Evolutionary conservation across 1,139 yeast species (phyloP), one percentile per base, ranked within the genome.

Genomic region (Tardiomyces depauwii): DNA sequence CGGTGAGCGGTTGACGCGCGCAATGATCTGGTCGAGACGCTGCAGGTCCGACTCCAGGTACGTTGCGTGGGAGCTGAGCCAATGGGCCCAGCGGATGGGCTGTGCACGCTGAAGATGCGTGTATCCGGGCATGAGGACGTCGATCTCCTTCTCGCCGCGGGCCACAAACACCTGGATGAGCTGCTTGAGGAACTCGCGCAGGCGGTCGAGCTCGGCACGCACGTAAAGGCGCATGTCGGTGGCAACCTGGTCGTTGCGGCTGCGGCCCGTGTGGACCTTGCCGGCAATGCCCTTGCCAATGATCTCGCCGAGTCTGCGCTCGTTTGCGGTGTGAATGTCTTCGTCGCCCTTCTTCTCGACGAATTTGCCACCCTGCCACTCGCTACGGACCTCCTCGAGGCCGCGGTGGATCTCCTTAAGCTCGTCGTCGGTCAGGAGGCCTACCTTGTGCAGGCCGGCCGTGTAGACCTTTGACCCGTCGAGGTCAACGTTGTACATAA

Each of bases 21-120:
- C 80, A 55, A 83, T 76, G 45, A 91, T 75, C 67, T 91, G 93
- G 54, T 76, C 70, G 57, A 93, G 74, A 63, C 98, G 78, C 62
- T 85, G 78, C 67, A 82, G 80, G 62, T 91, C 99, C 61, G 87
- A 89, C 13, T 89, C 77, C 64, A 93, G 82, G 64, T 88, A 91
- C 2, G 97, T 91, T 40, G 96, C 97, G 61, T 91, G 91, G 59
- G 88, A 82, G 54, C 93, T 80, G 55, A 91, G 72, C 96, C 96
- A 89, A 64, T 91, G 99, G 1, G 97, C 74, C 99, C 99, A 91
- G 69, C 99, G 80, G 61, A 91, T 91, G 21, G 99, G 99, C 67
- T 91, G 99, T 2, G 98, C 98, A 64, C 96, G 83, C 73, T 91
- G 99, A 64, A 91, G 73, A 68, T 91, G 99, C 14, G 99, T 91